Base-by-base conservation (phyloP, 2,329 filamentous ascomycete genomes). In the Fusarium torreyae region DNA sequence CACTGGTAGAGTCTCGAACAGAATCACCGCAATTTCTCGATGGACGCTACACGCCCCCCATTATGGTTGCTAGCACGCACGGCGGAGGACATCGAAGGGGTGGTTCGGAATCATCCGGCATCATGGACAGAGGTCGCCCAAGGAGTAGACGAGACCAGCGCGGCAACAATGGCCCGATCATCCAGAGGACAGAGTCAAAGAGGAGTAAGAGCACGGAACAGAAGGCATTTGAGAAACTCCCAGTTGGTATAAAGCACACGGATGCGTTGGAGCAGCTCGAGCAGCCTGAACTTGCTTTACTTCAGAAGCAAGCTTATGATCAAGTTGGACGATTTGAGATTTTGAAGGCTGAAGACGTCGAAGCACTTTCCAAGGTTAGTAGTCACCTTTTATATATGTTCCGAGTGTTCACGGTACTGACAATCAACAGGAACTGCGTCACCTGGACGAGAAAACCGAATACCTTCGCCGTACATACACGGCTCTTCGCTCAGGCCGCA, bases 391-490 rank as follows among this genome's bases (percentile, higher is more conserved):
- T 17, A 31, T 49, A 34, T 24, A 36, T 7, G n/a, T 26, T 33
- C 18, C 7, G 13, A 18, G 48, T 17, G 24, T 22, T 34, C 34
- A 22, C 6, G 17, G 14, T 36, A 39, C 51, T 72, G 57, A 68
- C 51, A 58, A 11, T 31, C 13, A 26, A 54, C 69, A 91, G 87
- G 92, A 94, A 81, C 89, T 94, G 55, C 88, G 90, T 50, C 88
- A 87, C 60, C 84, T 94, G n/a, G 92, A 94, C 73, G 91, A 93
- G 75, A 88, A 92, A 57, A 92, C 90, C 57, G 91, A 94, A 70
- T 94, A 94, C 74, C 88, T 94, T 49, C 89, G 92, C 46, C 91
- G 88, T 65, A 94, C 92, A 0, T 92, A 94, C 79, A 90, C 87
- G 53, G 92, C 91, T 7, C 86, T 95, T 17, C 88, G 92, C 15